Percentiles rank a stretch among this genome's conserved stretches.
phyloP scores from a whole-genome alignment of 495 filamentous ascomycete species.

The Patellaria atrata region DNA sequence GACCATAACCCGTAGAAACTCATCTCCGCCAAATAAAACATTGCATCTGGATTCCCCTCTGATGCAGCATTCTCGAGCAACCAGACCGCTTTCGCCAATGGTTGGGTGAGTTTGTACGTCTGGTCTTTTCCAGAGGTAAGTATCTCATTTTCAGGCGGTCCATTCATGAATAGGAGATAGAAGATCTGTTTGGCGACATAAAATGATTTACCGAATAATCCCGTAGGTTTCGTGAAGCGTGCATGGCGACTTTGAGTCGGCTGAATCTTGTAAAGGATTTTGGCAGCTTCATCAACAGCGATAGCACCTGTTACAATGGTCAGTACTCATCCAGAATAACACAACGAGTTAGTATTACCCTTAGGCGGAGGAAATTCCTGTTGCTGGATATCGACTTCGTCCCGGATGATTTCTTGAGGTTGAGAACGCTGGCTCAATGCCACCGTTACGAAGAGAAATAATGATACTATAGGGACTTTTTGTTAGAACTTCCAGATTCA shows the following conservation, averaged over 20 bases:
- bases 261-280: slow-evolving; percentile 23
- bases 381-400: too few relatives aligned
- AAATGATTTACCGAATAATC: slow-evolving; percentile 24
- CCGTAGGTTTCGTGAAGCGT: slow-evolving; percentile 24
- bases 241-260: slow-evolving; percentile 20
- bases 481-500: too few relatives aligned
- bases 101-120: slow-evolving; percentile 21
- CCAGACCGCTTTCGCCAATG: slow-evolving; percentile 42
- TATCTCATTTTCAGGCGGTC: slow-evolving; percentile 22
- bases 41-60: slow-evolving; percentile 69
- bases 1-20: slow-evolving; percentile 94
- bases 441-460: too few relatives aligned
- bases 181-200: slow-evolving; percentile 34
- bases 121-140: slow-evolving; percentile 21
- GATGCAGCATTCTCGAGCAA: slow-evolving; percentile 63
- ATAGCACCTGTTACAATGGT: slow-evolving; percentile 7
- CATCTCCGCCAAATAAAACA: slow-evolving; percentile 84
- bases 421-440: too few relatives aligned
- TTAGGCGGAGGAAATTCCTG: too few relatives aligned
- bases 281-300: slow-evolving; percentile 22
- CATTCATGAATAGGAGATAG: slow-evolving; percentile 32
- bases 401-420: too few relatives aligned
- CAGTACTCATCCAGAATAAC: too few relatives aligned
- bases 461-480: too few relatives aligned
- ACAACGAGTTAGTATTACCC: too few relatives aligned